Conservation (phyloP, 441 rosid species). For the Euphorbia corollata region DNA sequence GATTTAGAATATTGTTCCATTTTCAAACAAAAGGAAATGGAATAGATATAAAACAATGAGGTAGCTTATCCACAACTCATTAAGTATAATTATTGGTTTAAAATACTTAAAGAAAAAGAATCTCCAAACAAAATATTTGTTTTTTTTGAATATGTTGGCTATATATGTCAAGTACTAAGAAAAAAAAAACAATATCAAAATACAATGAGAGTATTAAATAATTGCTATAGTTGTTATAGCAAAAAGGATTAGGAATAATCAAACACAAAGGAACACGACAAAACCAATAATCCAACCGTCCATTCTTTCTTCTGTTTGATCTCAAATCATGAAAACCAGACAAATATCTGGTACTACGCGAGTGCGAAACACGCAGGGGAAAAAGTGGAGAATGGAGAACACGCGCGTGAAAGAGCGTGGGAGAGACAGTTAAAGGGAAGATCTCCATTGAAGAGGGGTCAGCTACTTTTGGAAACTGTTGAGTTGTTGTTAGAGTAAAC, state of each 20-base stretch:
- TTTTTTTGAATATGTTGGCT: too few species aligned
- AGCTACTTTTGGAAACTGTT: conserved; percentile 30
- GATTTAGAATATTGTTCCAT: background rate
- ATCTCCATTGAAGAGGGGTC: conserved; percentile 28
- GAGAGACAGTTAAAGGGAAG: conserved; percentile 8
- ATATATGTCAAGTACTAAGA: too few species aligned
- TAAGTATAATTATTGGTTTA: background rate
- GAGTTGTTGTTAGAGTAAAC: conserved; percentile 24
- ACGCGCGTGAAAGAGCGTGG: conserved; percentile 20
- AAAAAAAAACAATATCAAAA: background rate
- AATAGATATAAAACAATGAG: background rate
- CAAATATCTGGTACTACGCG: background rate
- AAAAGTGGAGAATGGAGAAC: background rate
- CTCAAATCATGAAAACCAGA: background rate
- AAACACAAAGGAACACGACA: conserved; percentile 4
- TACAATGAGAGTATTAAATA: background rate
- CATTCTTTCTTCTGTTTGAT: background rate
- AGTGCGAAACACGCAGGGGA: too few species aligned
- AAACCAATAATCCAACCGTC: conserved; percentile 18
- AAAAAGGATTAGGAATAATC: conserved; percentile 4
- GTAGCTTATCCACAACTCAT: background rate
- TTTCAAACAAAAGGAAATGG: background rate
- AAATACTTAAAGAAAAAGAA: background rate
- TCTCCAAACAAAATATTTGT: too few species aligned
- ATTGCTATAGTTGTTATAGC: background rate